Evolutionary conservation across 768 basidiomycete genomes (phyloP).

Genomic region (Symmetrospora coprosmae): DNA sequence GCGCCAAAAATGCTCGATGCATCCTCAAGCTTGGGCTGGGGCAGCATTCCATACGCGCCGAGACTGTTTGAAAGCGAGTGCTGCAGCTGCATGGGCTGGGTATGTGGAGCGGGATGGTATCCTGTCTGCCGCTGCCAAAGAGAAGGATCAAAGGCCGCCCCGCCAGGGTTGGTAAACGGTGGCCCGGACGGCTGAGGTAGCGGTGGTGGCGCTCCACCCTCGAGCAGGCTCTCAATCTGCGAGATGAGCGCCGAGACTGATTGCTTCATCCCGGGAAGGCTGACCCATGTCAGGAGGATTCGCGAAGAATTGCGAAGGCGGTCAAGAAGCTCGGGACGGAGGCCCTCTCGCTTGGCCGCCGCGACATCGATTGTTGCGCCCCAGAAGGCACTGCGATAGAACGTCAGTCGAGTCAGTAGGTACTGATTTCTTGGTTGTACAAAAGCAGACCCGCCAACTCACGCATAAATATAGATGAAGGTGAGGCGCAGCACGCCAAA

Average conservation of each 20-base stretch:
- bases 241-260: background rate
- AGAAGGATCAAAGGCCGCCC: no score
- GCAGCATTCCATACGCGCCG: no score
- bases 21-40: no score
- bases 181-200: no score
- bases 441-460: background rate
- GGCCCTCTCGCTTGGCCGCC: slow-evolving; percentile 1
- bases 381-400: background rate
- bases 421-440: background rate
- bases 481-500: background rate
- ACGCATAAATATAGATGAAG: slow-evolving; percentile 5
- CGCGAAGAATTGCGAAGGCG: background rate
- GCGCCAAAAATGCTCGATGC: no score
- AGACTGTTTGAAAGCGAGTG: no score
- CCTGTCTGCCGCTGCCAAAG: no score
- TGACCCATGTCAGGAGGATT: slow-evolving; percentile 11
- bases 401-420: background rate
- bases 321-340: background rate
- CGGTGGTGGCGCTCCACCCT: no score
- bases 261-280: slow-evolving; percentile 8
- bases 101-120: no score
- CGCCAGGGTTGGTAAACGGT: no score
- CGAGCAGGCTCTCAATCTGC: background rate
- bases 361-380: slow-evolving; percentile 4
- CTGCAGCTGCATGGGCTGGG: no score